Conservation (phyloP, 345 rosid genomes). For the Lenwebbia sp. region DNA sequence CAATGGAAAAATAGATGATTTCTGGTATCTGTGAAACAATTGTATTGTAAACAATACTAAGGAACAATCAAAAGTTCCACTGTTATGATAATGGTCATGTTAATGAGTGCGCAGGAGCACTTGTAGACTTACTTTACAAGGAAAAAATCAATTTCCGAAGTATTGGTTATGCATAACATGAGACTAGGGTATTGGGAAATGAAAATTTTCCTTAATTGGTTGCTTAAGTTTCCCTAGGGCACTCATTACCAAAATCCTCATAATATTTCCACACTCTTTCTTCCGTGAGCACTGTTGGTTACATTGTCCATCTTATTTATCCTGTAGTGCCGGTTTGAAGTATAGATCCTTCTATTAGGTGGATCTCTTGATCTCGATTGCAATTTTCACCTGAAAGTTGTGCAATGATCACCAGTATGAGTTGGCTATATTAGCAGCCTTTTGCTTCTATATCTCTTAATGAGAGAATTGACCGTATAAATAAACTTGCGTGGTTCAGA, state of each 20-base stretch:
- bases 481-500: not conserved
- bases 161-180: not conserved
- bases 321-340: not conserved
- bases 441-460: not conserved
- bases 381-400: not conserved
- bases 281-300: not conserved
- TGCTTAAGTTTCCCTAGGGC: not conserved
- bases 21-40: not conserved
- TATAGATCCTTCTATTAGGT: not conserved
- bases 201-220: not conserved
- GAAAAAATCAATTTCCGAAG: not conserved
- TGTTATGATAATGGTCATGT: not conserved
- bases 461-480: not conserved
- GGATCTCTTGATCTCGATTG: not conserved
- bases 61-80: not conserved
- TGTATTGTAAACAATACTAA: not conserved
- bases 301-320: not conserved
- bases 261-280: not conserved
- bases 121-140: not conserved
- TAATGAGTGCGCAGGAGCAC: not conserved
- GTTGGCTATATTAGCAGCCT: not conserved
- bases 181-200: no score
- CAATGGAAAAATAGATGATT: no score
- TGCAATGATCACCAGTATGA: not conserved
- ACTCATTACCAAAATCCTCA: not conserved